Evolutionary conservation across 2,329 filamentous ascomycete genomes (phyloP).

Genomic region (Paracoccidioides lutzii): DNA sequence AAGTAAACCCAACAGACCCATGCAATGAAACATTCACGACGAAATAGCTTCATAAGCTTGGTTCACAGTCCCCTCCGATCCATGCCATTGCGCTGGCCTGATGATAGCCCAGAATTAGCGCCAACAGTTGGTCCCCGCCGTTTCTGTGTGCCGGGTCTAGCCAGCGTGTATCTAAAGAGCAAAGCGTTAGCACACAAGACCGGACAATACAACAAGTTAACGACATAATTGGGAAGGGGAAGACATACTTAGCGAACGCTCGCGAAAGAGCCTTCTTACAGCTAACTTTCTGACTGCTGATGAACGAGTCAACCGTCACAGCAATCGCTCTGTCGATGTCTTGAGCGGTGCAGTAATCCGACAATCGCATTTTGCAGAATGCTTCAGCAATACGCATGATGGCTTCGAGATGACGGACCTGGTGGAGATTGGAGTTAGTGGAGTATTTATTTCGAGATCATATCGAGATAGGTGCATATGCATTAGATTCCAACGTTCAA

Average conservation of each 20-base stretch:
- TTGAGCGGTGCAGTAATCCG: slow-evolving; percentile 76
- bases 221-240: not conserved
- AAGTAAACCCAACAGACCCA: not conserved
- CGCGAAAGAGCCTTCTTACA: slow-evolving; percentile 91
- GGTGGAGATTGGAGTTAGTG: not conserved
- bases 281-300: slow-evolving; percentile 91
- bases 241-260: slow-evolving; percentile 90
- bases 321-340: slow-evolving; percentile 97
- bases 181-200: not conserved
- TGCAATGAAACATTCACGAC: not conserved
- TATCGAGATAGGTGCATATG: not conserved
- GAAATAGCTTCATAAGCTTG: not conserved
- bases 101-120: not conserved
- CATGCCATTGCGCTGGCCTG: not conserved
- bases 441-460: not conserved
- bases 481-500: too few species aligned
- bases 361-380: slow-evolving; percentile 97
- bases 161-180: slow-evolving; percentile 8
- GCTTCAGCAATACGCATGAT: slow-evolving; percentile 91
- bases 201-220: not conserved
- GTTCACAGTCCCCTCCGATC: not conserved
- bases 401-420: slow-evolving; percentile 95
- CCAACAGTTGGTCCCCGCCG: not conserved
- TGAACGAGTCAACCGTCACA: slow-evolving; percentile 91
- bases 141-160: slow-evolving; percentile 5